Evolutionary conservation across 208 protist species (phyloP).

Genomic region (Angomonas ambiguus): DNA sequence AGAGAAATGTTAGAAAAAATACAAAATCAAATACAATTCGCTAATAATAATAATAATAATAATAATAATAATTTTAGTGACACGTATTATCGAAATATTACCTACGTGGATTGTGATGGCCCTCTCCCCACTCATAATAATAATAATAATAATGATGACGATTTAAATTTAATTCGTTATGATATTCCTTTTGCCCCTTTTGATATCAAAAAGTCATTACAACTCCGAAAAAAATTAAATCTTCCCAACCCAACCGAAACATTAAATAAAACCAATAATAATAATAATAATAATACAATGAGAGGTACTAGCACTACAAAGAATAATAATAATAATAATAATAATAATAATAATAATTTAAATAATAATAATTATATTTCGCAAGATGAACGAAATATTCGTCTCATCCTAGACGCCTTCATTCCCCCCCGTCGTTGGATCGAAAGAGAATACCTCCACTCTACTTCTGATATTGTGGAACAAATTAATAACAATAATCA

Average conservation of each 20-base stretch:
- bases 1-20: not conserved
- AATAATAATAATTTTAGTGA: not conserved
- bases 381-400: constrained; percentile 69
- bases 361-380: not conserved
- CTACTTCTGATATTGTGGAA: not conserved
- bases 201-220: constrained; percentile 55
- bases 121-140: constrained; percentile 23
- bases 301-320: not conserved
- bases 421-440: constrained; percentile 76
- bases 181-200: constrained; percentile 69
- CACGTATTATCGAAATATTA: not conserved
- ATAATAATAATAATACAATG: not conserved
- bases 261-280: constrained; percentile 1
- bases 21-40: not conserved
- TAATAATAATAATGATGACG: constrained; percentile 16
- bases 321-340: not conserved
- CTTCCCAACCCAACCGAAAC: constrained; percentile 19
- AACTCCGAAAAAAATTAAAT: constrained; percentile 44
- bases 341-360: not conserved
- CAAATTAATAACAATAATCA: not conserved
- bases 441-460: constrained; percentile 25
- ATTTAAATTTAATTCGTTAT: constrained; percentile 67
- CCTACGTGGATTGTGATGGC: constrained; percentile 66
- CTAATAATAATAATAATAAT: not conserved
- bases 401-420: constrained; percentile 77